phyloP scores from a whole-genome alignment of 2,329 filamentous ascomycete genomes.

The Microdochium paspali region DNA sequence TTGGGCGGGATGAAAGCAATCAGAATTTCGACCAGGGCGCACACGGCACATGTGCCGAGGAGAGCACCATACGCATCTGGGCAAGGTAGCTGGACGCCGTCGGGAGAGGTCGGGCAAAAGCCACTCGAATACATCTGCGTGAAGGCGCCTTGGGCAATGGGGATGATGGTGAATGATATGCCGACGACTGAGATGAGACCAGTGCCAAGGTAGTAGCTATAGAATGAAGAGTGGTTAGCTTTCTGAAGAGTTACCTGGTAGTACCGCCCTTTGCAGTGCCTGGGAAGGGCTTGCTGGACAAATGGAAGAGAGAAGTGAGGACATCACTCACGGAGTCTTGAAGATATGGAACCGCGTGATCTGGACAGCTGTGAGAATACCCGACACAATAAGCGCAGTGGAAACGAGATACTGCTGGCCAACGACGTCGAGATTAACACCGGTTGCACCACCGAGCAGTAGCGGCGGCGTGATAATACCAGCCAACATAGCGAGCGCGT shows the following conservation, averaged over 20 bases:
- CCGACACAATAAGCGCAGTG: constrained; percentile 69
- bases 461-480: constrained; percentile 72
- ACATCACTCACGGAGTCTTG: constrained; percentile 43
- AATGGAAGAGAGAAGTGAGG: background rate
- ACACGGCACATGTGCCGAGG: constrained; percentile 58
- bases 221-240: background rate
- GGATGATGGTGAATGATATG: constrained; percentile 69
- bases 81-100: constrained; percentile 62
- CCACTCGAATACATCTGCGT: constrained; percentile 71
- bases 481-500: constrained; percentile 68
- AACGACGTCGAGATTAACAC: constrained; percentile 51
- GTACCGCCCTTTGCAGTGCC: too few species aligned
- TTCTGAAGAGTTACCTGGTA: background rate
- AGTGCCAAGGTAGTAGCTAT: constrained; percentile 66
- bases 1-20: constrained; percentile 67
- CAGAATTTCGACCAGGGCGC: constrained; percentile 59
- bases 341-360: constrained; percentile 69
- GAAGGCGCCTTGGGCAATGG: constrained; percentile 63
- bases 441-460: constrained; percentile 51
- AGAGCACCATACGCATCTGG: constrained; percentile 69
- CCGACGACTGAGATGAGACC: constrained; percentile 73
- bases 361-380: constrained; percentile 64
- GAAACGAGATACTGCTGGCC: constrained; percentile 72
- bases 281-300: too few species aligned
- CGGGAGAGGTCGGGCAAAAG: constrained; percentile 47